Base-by-base conservation (phyloP, 768 basidiomycete species). In the Leccinellum albellum region DNA sequence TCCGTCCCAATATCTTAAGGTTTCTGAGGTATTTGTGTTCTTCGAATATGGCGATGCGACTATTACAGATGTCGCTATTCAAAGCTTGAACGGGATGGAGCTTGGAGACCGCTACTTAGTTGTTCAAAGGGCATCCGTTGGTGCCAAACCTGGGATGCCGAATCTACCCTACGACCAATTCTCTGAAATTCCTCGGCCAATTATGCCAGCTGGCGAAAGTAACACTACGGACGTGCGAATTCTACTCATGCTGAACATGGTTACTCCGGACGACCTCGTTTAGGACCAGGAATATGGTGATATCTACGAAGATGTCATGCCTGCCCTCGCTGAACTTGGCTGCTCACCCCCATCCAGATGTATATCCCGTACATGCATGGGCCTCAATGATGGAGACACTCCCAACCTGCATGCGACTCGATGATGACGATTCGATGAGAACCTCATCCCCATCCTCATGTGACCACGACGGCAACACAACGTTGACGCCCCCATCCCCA, bases 241-340 rank as follows among this genome's bases (percentile, higher is more conserved):
- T 68, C 82, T 99, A 65, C 88, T 98, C 70, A 90, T 99, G 88
- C 76, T 99, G 66, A 99, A 98, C 82, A 99, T 99, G 97, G 94
- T 99, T 61, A 91, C 90, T 0, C 71, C 91, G 1, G 97, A 99
- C 46, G 97, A 99, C 67, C 82, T 99, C 50, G 72, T 81, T n/a
- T 87, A 93, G 65, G 96, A 98, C 68, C 78, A 86, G 58, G 97
- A 99, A 66, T 99, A 97, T 70, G 85, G 85, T 23, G 97, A 99
- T 66, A 83, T 99, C 56, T 86, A 91, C 59, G 94, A 97, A 68
- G 97, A 99, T 69, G 86, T 98, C 70, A 91, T 26, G 26, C 26
- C 26, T 26, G 3, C 26, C 26, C 26, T 26, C 26, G 26, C 26
- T 26, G 26, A 26, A 26, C 26, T 26, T 6, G 26, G 26, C 26